Percentiles rank a stretch among this genome's conserved stretches.
Conservation (phyloP, 2,329 filamentous ascomycete species). For the Exophiala calicioides region DNA sequence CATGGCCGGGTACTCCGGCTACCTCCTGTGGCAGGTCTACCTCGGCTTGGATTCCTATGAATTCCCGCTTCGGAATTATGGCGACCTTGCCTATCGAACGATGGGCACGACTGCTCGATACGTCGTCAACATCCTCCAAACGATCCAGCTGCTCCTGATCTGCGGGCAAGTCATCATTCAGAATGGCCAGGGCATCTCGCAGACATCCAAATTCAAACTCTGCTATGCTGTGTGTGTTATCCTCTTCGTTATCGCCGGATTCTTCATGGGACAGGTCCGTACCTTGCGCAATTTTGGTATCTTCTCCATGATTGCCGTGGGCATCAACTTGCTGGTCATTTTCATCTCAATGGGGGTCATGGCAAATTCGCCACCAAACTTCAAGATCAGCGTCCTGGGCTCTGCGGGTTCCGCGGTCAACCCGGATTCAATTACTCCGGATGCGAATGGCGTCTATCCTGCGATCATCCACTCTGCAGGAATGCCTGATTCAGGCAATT, state of each 20-base stretch:
- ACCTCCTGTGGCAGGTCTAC: slow-evolving; percentile 50
- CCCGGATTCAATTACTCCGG: slow-evolving; percentile 31
- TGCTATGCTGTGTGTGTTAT: slow-evolving; percentile 33
- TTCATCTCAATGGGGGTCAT: slow-evolving; percentile 38
- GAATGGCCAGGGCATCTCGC: slow-evolving; percentile 26
- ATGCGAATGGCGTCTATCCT: slow-evolving; percentile 25
- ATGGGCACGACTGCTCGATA: slow-evolving; percentile 50
- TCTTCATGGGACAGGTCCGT: slow-evolving; percentile 34
- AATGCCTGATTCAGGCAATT: slow-evolving; percentile 26
- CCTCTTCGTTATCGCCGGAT: slow-evolving; percentile 33
- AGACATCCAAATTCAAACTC: slow-evolving; percentile 30
- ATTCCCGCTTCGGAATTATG: slow-evolving; percentile 51
- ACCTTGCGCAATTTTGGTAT: slow-evolving; percentile 34
- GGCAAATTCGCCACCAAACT: slow-evolving; percentile 34
- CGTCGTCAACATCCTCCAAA: slow-evolving; percentile 52
- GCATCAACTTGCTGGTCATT: slow-evolving; percentile 35
- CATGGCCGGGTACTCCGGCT: slow-evolving; percentile 48
- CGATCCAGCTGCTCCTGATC: slow-evolving; percentile 44
- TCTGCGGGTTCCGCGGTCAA: slow-evolving; percentile 34
- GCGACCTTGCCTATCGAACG: slow-evolving; percentile 52
- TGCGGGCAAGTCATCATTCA: slow-evolving; percentile 34
- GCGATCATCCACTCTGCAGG: slow-evolving; percentile 30
- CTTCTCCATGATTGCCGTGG: slow-evolving; percentile 35
- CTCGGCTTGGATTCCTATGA: slow-evolving; percentile 51
- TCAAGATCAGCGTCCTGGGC: slow-evolving; percentile 31